Evolutionary conservation across 108 stramenopile species (phyloP).

Genomic region (Parietichytrium sp.): DNA sequence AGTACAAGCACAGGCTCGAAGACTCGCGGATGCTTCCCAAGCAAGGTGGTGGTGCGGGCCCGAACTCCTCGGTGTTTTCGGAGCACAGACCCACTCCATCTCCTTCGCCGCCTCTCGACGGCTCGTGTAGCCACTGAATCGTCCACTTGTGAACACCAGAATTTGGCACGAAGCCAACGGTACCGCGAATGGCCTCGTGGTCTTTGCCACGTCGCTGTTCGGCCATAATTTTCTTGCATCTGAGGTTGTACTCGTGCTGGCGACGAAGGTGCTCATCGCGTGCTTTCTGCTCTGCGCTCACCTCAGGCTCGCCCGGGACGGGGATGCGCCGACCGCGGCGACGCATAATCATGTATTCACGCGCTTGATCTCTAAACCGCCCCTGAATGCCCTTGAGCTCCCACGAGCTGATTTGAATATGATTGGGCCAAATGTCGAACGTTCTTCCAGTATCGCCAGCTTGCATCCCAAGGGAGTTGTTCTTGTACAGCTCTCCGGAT

Average conservation of each 20-base stretch:
- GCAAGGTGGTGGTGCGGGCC: constrained; percentile 25
- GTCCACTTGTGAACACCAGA: constrained; percentile 44
- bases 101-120: constrained; percentile 23
- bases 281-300: constrained; percentile 9
- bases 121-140: constrained; percentile 41
- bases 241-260: constrained; percentile 3
- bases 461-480: background rate
- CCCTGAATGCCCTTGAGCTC: constrained; percentile 40
- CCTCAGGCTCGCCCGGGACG: constrained; percentile 1
- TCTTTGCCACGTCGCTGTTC: constrained; percentile 43
- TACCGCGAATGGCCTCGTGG: constrained; percentile 40
- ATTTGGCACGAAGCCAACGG: constrained; percentile 39
- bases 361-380: background rate
- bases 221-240: background rate
- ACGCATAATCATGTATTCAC: background rate
- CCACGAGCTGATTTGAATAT: constrained; percentile 21
- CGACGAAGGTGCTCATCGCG: constrained; percentile 34
- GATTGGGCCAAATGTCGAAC: background rate
- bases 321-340: constrained; percentile 39
- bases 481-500: constrained; percentile 1
- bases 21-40: constrained; percentile 10
- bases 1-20: constrained; percentile 2
- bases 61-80: constrained; percentile 39
- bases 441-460: background rate
- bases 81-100: constrained; percentile 44